Evolutionary conservation across 192 early-diverging fungal genomes (phyloP).

Genomic region (Cladochytrium replicatum): DNA sequence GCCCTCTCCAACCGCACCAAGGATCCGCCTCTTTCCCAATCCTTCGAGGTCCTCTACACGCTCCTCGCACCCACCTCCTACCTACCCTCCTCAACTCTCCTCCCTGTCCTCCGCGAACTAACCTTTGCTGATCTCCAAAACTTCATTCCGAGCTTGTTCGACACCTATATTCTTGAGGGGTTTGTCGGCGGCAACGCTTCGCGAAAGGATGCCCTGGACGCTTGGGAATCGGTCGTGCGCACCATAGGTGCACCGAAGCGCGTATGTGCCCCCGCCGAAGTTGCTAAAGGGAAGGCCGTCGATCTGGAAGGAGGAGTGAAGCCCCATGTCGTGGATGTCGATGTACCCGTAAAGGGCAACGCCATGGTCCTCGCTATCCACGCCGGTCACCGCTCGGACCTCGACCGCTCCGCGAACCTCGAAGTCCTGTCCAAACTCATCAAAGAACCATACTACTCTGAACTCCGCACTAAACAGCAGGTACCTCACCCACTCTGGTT

Average conservation of each 20-base stretch:
- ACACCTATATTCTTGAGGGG: slow-evolving; percentile 16
- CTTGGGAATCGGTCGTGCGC: slow-evolving; percentile 6
- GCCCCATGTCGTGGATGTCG: slow-evolving; percentile 2
- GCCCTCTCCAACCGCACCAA: too few relatives aligned
- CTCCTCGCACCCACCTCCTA: too few relatives aligned
- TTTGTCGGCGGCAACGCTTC: slow-evolving; percentile 25
- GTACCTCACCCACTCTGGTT: slow-evolving; percentile 1
- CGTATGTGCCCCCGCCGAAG: not conserved
- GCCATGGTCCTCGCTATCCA: slow-evolving; percentile 13
- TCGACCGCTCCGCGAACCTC: slow-evolving; percentile 8
- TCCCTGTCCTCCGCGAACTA: slow-evolving; percentile 6
- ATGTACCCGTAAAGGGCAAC: slow-evolving; percentile 30
- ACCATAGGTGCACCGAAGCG: slow-evolving; percentile 9
- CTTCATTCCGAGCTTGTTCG: slow-evolving; percentile 12
- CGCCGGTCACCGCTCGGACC: slow-evolving; percentile 4
- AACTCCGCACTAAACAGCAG: slow-evolving; percentile 23
- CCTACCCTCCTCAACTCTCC: too few relatives aligned
- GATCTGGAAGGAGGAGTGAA: too few relatives aligned
- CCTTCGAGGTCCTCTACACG: too few relatives aligned
- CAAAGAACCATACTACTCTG: slow-evolving; percentile 35
- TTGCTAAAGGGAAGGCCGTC: slow-evolving; percentile 2
- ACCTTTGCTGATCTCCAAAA: slow-evolving; percentile 7
- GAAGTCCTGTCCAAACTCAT: slow-evolving; percentile 25
- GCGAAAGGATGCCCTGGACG: slow-evolving; percentile 5
- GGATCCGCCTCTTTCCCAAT: too few relatives aligned